These are phyloP conservation scores for Starmerella geochares DNA, from an alignment of 805 yeast genomes.

Conservation along the genomic window DNA sequence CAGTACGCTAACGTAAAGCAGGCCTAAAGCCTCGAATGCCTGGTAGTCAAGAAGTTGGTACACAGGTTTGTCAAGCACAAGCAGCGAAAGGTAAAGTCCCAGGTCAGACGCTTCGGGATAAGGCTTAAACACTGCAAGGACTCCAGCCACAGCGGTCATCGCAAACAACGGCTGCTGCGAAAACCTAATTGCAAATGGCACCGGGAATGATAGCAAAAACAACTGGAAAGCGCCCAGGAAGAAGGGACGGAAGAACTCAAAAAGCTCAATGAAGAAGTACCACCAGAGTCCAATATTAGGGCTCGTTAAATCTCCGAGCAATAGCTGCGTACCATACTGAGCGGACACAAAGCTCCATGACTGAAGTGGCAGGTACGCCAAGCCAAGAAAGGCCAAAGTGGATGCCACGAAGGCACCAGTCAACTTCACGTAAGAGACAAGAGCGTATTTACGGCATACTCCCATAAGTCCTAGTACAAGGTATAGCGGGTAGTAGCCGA, in stretches of 20 bases:
- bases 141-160: conserved; percentile 38
- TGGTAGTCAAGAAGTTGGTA: conserved; percentile 37
- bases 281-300: conserved; percentile 98
- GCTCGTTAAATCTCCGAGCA: conserved; percentile 51
- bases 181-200: conserved; percentile 69
- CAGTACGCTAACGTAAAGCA: conserved; percentile 46
- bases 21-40: conserved; percentile 42
- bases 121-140: conserved; percentile 59
- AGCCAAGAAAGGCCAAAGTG: conserved; percentile 20
- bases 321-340: conserved; percentile 44
- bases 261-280: conserved; percentile 95
- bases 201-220: conserved; percentile 51
- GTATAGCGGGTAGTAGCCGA: conserved; percentile 53
- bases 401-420: conserved; percentile 16
- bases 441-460: conserved; percentile 7
- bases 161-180: conserved; percentile 51
- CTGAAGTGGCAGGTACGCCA: conserved; percentile 27
- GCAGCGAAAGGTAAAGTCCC: conserved; percentile 44
- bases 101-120: conserved; percentile 80
- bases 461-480: conserved; percentile 49
- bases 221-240: conserved; percentile 76
- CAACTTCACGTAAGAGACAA: conserved; percentile 12
- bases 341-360: conserved; percentile 39
- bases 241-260: conserved; percentile 75
- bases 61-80: conserved; percentile 40